Percentiles rank a stretch among this genome's conserved stretches.
These are phyloP conservation scores for Allantophomopsis cytisporea DNA, from an alignment of 2,329 filamentous ascomycete species.

Conservation along the genomic window DNA sequence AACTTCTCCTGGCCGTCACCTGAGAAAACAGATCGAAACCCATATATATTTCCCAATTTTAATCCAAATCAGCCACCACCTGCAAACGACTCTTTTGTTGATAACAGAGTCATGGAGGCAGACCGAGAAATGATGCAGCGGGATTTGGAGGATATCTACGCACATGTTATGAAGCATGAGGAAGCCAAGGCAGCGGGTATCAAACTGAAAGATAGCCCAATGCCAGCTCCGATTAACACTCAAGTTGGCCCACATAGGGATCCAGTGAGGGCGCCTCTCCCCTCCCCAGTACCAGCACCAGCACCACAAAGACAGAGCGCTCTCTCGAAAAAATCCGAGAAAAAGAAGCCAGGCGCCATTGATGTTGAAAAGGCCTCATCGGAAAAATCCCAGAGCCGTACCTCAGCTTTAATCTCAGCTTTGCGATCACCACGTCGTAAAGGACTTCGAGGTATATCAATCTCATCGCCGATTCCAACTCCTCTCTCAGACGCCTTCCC, in stretches of 20 bases:
- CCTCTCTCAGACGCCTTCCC: slow-evolving; percentile 47
- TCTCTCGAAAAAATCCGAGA: slow-evolving; percentile 14
- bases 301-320: slow-evolving; percentile 20
- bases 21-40: slow-evolving; percentile 20
- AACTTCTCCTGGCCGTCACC: slow-evolving; percentile 39
- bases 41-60: slow-evolving; percentile 32
- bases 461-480: slow-evolving; percentile 53
- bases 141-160: slow-evolving; percentile 84
- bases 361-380: not conserved
- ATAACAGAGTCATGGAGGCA: slow-evolving; percentile 60
- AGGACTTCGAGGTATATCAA: slow-evolving; percentile 30
- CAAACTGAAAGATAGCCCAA: slow-evolving; percentile 27
- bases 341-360: not conserved
- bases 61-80: slow-evolving; percentile 5
- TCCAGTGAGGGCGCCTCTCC: too few relatives aligned
- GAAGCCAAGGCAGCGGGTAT: slow-evolving; percentile 46
- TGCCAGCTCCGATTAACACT: slow-evolving; percentile 10
- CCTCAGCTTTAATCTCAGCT: slow-evolving; percentile 46
- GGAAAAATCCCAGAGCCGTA: slow-evolving; percentile 39
- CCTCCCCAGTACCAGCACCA: slow-evolving; percentile 14
- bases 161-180: slow-evolving; percentile 83
- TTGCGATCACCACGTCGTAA: slow-evolving; percentile 39
- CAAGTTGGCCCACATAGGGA: not conserved
- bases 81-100: slow-evolving; percentile 53
- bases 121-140: slow-evolving; percentile 65